These are phyloP conservation scores for Trichoderma koningii DNA, from an alignment of 2,329 filamentous ascomycete genomes.

Conservation along the genomic window DNA sequence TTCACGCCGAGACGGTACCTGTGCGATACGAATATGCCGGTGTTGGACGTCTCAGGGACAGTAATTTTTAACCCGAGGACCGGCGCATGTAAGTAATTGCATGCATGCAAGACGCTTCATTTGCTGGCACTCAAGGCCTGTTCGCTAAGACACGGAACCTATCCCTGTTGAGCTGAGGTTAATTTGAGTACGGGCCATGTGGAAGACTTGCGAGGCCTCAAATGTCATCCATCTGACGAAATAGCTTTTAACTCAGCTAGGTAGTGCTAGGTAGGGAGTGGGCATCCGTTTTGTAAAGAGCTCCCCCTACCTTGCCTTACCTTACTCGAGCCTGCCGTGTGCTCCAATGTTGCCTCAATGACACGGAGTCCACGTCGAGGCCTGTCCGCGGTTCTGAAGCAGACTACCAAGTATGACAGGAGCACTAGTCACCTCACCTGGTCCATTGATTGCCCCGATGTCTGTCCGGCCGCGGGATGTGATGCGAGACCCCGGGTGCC, in stretches of 20 bases:
- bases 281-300: no score
- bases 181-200: slow-evolving; percentile 1
- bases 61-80: no score
- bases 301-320: no score
- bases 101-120: no score
- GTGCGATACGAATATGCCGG: background rate
- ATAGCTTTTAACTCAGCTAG: background rate
- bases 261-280: no score
- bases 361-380: background rate
- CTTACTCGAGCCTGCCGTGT: background rate
- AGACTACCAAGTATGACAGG: slow-evolving; percentile 11
- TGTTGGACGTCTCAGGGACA: background rate
- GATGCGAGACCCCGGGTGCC: background rate
- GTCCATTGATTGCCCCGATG: slow-evolving; percentile 9
- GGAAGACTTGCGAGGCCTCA: background rate
- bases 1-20: background rate
- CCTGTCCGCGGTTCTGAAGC: background rate
- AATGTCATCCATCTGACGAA: background rate
- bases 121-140: no score
- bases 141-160: background rate
- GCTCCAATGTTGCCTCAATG: background rate
- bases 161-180: slow-evolving; percentile 9
- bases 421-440: slow-evolving; percentile 2
- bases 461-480: slow-evolving; percentile 1
- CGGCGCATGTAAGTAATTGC: no score